phyloP scores from a whole-genome alignment of 1,139 yeast species.

The Kurtzmaniella quercitrusa region DNA sequence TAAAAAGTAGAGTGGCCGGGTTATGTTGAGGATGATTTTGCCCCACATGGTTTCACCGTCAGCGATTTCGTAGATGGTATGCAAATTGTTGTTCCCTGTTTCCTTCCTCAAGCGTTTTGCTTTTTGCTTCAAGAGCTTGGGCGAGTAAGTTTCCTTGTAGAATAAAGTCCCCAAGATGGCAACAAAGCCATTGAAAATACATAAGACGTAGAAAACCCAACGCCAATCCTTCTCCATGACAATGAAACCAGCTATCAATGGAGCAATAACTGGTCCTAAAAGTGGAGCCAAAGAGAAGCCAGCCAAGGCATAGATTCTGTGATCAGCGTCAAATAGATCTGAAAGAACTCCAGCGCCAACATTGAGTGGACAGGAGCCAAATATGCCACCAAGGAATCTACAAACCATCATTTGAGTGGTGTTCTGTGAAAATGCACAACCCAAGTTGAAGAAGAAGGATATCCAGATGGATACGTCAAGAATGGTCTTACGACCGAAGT shows the following conservation, averaged over 20 bases:
- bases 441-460: slow-evolving; percentile 33
- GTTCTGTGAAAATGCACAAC: slow-evolving; percentile 37
- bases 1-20: slow-evolving; percentile 52
- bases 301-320: slow-evolving; percentile 56
- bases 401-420: slow-evolving; percentile 38
- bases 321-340: slow-evolving; percentile 51
- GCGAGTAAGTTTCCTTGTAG: slow-evolving; percentile 57
- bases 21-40: slow-evolving; percentile 31
- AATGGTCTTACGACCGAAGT: slow-evolving; percentile 37
- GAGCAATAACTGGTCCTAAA: slow-evolving; percentile 34
- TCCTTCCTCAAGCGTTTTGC: slow-evolving; percentile 42
- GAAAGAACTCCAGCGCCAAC: slow-evolving; percentile 73
- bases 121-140: slow-evolving; percentile 45
- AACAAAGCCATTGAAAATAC: slow-evolving; percentile 49
- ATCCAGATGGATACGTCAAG: slow-evolving; percentile 36
- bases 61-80: slow-evolving; percentile 52
- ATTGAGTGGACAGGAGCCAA: slow-evolving; percentile 33
- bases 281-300: slow-evolving; percentile 57
- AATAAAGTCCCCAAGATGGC: slow-evolving; percentile 41
- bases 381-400: slow-evolving; percentile 38
- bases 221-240: slow-evolving; percentile 37
- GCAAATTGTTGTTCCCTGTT: slow-evolving; percentile 54
- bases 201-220: slow-evolving; percentile 60
- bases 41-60: slow-evolving; percentile 30
- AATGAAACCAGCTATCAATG: slow-evolving; percentile 28